Evolutionary conservation across 2,329 filamentous ascomycete species (phyloP).

Genomic region (Didymella pomorum): DNA sequence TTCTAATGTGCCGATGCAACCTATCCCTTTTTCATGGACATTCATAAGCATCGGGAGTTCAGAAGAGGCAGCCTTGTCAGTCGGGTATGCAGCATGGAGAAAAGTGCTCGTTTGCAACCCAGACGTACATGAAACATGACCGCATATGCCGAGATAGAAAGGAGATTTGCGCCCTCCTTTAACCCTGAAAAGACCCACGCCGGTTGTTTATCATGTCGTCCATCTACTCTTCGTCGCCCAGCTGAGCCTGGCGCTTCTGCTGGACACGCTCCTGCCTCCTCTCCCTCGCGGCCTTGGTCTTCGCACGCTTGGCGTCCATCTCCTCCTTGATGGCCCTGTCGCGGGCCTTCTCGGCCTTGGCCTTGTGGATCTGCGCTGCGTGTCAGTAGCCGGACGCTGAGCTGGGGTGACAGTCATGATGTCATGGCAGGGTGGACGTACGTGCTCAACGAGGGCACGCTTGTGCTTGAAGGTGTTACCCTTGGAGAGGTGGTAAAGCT

Average conservation of each 20-base stretch:
- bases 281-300: slow-evolving; percentile 99
- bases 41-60: slow-evolving; percentile 46
- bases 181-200: slow-evolving; percentile 54
- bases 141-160: slow-evolving; percentile 54
- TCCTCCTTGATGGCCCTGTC: slow-evolving; percentile 97
- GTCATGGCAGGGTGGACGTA: slow-evolving; percentile 68
- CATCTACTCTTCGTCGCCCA: slow-evolving; percentile 68
- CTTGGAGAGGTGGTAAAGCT: slow-evolving; percentile 99
- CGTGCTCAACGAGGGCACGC: slow-evolving; percentile 99
- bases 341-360: slow-evolving; percentile 99
- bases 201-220: slow-evolving; percentile 51
- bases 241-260: slow-evolving; percentile 88
- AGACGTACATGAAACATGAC: slow-evolving; percentile 56
- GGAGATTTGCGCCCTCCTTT: slow-evolving; percentile 51
- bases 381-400: slow-evolving; percentile 38
- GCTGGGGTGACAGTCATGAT: slow-evolving; percentile 45
- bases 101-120: slow-evolving; percentile 50
- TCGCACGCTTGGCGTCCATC: slow-evolving; percentile 99
- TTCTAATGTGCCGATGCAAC: slow-evolving; percentile 46
- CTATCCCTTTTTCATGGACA: slow-evolving; percentile 48
- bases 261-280: slow-evolving; percentile 91
- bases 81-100: slow-evolving; percentile 49
- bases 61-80: slow-evolving; percentile 46
- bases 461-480: slow-evolving; percentile 99
- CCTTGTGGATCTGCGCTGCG: slow-evolving; percentile 88